Percentiles rank a stretch among this genome's conserved stretches.
phyloP scores from a whole-genome alignment of 2,329 filamentous ascomycete species.

The Trichoderma oligosporum region DNA sequence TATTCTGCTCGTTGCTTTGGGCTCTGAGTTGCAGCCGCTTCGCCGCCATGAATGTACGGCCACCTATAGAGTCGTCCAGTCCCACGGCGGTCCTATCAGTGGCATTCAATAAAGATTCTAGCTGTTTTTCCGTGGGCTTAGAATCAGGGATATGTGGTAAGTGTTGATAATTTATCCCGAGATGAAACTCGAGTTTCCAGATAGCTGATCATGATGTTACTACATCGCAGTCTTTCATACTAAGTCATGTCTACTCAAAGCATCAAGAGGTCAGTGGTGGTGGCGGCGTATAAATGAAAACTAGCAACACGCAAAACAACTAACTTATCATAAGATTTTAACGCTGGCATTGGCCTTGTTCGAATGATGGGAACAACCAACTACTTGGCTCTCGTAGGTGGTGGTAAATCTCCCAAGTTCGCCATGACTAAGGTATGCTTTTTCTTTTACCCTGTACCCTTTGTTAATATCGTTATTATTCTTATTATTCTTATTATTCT shows the following conservation, averaged over 20 bases:
- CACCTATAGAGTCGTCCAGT: conserved; percentile 73
- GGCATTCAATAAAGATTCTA: conserved; percentile 80
- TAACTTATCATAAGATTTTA: conserved; percentile 55
- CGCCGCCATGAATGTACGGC: conserved; percentile 79
- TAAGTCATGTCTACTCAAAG: conserved; percentile 66
- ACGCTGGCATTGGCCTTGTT: conserved; percentile 74
- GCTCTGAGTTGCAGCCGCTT: conserved; percentile 24
- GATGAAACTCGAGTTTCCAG: not conserved
- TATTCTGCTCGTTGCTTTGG: not conserved
- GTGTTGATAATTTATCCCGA: not conserved
- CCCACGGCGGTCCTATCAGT: conserved; percentile 75
- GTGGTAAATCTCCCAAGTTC: conserved; percentile 79
- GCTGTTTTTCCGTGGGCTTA: conserved; percentile 81
- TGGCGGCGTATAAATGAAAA: not conserved
- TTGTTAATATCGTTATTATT: not conserved
- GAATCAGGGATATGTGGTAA: conserved; percentile 81
- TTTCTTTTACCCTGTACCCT: not conserved
- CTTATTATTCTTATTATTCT: too few species aligned
- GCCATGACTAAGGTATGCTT: conserved; percentile 75
- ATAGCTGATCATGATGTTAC: conserved; percentile 27
- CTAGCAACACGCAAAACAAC: not conserved
- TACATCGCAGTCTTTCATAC: conserved; percentile 62
- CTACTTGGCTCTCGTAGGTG: conserved; percentile 85
- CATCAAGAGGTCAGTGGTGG: conserved; percentile 41
- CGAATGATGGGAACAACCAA: conserved; percentile 86